phyloP scores from a whole-genome alignment of 2,329 filamentous ascomycete species.

The Thelonectria discophora region DNA sequence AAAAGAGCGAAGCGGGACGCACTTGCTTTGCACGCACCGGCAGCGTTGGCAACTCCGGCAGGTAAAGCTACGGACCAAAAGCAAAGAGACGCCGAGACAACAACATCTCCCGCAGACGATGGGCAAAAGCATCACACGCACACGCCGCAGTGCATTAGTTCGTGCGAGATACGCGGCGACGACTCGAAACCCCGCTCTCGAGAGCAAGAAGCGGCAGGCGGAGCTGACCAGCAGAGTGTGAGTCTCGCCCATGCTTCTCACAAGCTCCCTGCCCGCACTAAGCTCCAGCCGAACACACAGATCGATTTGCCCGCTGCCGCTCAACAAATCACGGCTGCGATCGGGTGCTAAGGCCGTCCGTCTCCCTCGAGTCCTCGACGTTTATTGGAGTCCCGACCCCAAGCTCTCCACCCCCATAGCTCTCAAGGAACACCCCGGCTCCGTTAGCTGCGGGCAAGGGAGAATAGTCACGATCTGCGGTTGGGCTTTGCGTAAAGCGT shows the following conservation, averaged over 20 bases:
- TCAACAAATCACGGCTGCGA: slow-evolving; percentile 16
- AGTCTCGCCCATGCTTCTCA: too few species aligned
- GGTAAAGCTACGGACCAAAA: too few species aligned
- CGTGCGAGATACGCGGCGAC: too few species aligned
- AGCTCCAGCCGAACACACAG: not conserved
- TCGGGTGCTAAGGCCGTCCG: slow-evolving; percentile 8
- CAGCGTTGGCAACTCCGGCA: too few species aligned
- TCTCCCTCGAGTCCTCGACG: not conserved
- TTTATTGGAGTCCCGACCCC: slow-evolving; percentile 2
- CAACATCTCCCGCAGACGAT: not conserved
- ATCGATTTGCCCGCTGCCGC: not conserved
- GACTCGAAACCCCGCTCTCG: too few species aligned
- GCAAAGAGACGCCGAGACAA: not conserved
- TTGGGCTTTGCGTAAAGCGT: too few species aligned
- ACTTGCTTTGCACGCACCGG: not conserved
- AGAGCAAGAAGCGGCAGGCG: too few species aligned
- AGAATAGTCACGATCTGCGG: not conserved
- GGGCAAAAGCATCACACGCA: too few species aligned
- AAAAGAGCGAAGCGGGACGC: too few species aligned
- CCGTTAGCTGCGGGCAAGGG: not conserved
- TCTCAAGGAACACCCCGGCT: not conserved
- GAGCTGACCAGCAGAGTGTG: too few species aligned
- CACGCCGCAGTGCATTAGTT: too few species aligned
- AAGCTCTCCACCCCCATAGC: not conserved
- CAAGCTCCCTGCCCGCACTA: not conserved